Conservation (phyloP, 495 filamentous ascomycete species). For the Aspergillus leporis region DNA sequence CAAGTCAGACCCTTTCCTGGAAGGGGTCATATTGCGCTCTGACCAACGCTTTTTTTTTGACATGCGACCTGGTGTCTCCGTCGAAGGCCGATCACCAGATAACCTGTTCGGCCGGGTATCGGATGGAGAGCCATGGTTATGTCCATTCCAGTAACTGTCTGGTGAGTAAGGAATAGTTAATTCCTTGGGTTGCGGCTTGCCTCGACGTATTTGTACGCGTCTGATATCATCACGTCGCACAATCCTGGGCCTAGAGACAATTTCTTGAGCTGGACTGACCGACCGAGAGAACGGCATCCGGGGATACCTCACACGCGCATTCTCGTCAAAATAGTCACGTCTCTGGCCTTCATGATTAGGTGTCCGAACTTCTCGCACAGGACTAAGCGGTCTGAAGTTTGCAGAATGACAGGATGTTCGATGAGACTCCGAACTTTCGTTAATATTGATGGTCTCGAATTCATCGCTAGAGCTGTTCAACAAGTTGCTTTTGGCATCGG, state of each 20-base stretch:
- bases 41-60: conserved; percentile 25
- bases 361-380: conserved; percentile 26
- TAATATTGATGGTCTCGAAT: conserved; percentile 22
- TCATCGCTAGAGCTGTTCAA: conserved; percentile 8
- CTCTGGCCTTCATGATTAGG: conserved; percentile 13
- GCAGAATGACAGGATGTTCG: conserved; percentile 22
- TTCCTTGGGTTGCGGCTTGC: conserved; percentile 29
- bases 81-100: conserved; percentile 7
- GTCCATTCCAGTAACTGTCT: conserved; percentile 36
- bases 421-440: conserved; percentile 10
- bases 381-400: conserved; percentile 23
- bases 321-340: conserved; percentile 6
- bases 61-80: conserved; percentile 10
- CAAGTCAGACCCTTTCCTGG: conserved; percentile 35
- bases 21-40: conserved; percentile 42
- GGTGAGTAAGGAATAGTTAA: conserved; percentile 33
- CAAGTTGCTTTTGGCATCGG: conserved; percentile 7
- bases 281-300: conserved; percentile 11
- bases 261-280: conserved; percentile 25
- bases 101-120: conserved; percentile 2
- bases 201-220: conserved; percentile 34
- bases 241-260: conserved; percentile 37
- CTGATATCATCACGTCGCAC: conserved; percentile 40
- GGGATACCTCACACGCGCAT: conserved; percentile 11
- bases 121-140: not conserved